Evolutionary conservation across 164 flowering plant genomes (phyloP), one percentile per base, ranked within the genome.

Genomic region (Magnolia sinica): DNA sequence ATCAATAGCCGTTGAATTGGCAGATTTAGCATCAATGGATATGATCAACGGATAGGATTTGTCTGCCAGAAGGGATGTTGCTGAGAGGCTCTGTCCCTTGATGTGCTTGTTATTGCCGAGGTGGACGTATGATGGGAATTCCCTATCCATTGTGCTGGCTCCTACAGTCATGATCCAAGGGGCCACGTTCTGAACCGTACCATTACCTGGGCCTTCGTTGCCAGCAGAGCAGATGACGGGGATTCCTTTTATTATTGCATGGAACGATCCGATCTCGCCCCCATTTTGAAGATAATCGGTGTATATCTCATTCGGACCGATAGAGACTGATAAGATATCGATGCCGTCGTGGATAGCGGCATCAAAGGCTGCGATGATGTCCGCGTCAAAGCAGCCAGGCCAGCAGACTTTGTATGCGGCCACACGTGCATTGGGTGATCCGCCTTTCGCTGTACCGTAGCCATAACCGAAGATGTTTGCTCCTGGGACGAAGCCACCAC

Each of bases 11-110:
- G 84, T 55, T 5, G 85, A 83, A 77, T 85, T 81, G 0, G 82
- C 71, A 11, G 78, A 78, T 68, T 58, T 82, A 1, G 88, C 88
- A 7, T 86, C 74, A 11, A 58, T 73, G 4, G 74, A 84, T 20
- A 22, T 80, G 4, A 87, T 81, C 23, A 74, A n/a, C 9, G 87
- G 84, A 73, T 87, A 87, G 7, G 82, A 71, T 63, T 50, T 77
- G 1, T 79, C 16, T 0, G 82, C 69, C 16, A 84, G 37, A 0
- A 77, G 19, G 23, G 82, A 85, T 16, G 91, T 93, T 49, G 79
- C 76, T 27, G 87, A 91, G 19, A 94, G 86, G 13, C 95, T 88
- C 0, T 77, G 87, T 4, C 98, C 97, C 0, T 84, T 64, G 84
- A 78, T 84, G 1, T 83, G 88, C 61, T 80, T 85, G 14, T 24